These are phyloP conservation scores for Metschnikowia vanudenii DNA, from an alignment of 805 yeast species.

Conservation along the genomic window DNA sequence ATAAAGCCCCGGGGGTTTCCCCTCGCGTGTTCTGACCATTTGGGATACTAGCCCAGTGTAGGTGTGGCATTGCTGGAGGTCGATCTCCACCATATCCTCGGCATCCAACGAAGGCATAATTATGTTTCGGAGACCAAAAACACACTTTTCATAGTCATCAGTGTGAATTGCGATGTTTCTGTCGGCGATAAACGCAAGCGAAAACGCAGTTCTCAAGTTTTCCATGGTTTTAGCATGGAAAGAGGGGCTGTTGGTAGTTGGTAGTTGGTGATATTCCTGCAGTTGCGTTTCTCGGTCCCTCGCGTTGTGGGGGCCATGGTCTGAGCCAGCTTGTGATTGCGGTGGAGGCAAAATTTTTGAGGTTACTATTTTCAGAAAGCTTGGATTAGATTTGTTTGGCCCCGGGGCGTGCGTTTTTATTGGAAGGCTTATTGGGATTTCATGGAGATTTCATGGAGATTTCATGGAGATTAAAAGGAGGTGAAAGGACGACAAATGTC, in stretches of 20 bases:
- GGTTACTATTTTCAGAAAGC: too few species aligned
- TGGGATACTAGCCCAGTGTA: constrained; percentile 8
- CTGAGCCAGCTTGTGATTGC: too few species aligned
- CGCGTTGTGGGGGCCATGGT: too few species aligned
- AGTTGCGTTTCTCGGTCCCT: too few species aligned
- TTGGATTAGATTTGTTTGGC: too few species aligned
- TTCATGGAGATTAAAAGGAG: too few species aligned
- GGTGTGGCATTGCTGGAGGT: constrained; percentile 12
- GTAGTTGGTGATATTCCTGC: too few species aligned
- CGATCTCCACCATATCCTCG: constrained; percentile 15
- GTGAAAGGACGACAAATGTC: too few species aligned
- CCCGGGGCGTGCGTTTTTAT: too few species aligned
- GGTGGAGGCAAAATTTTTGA: too few species aligned
- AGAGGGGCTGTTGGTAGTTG: background rate
- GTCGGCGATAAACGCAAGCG: constrained; percentile 15
- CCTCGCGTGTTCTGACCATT: constrained; percentile 13
- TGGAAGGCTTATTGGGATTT: too few species aligned
- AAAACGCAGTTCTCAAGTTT: constrained; percentile 16
- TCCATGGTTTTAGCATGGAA: constrained; percentile 12
- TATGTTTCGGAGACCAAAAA: constrained; percentile 1
- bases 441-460: too few species aligned
- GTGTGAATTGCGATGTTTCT: constrained; percentile 13
- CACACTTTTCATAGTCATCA: constrained; percentile 10
- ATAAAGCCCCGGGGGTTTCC: constrained; percentile 10
- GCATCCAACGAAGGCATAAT: constrained; percentile 2